Base-by-base conservation (phyloP, 2,329 filamentous ascomycete genomes). In the Diaporthe batatas region DNA sequence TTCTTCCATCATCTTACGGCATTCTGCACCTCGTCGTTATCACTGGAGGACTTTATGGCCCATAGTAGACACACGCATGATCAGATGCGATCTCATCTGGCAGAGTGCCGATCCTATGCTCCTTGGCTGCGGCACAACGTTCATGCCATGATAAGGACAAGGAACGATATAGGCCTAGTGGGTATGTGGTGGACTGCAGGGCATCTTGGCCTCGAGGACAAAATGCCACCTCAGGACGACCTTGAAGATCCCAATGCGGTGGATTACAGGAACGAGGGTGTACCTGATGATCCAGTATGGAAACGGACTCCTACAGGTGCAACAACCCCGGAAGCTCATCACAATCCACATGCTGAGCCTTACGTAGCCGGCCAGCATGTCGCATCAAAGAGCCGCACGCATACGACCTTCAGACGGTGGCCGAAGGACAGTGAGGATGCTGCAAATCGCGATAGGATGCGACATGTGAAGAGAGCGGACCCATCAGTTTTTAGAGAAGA, bases 1-100 rank as follows among this genome's bases (percentile, higher is more conserved):
- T 98, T 95, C 85, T 97, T 98, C 83, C 94, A 97, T 79, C 96
- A 98, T 79, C 85, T 98, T 2, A 88, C 91, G 0, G 84, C 90
- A 0, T 98, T 98, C 80, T 98, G 96, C 81, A 86, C 88, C 6
- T 88, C 90, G 0, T 82, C 97, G 0, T 79, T 84, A 12, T 81
- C 87, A 1, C 81, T 80, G 6, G 11, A 74, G 0, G 74, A 73
- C 1, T 75, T 78, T 21, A 75, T 69, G 18, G 72, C 57, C 39
- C 76, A 70, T 76, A 77, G 69, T 75, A 75, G 58, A 58, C 23
- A 73, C 10, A 70, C 59, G 1, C 58, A 25, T 18, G 32, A 49
- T 29, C 73, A 68, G 42, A 47, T 73, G 57, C 71, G 53, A 75
- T 79, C 34, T 42, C 74, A 75, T 39, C 29, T 42, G 6, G 51